Evolutionary conservation across 2,329 filamentous ascomycete genomes (phyloP).

Genomic region (Thielaviopsis musarum): DNA sequence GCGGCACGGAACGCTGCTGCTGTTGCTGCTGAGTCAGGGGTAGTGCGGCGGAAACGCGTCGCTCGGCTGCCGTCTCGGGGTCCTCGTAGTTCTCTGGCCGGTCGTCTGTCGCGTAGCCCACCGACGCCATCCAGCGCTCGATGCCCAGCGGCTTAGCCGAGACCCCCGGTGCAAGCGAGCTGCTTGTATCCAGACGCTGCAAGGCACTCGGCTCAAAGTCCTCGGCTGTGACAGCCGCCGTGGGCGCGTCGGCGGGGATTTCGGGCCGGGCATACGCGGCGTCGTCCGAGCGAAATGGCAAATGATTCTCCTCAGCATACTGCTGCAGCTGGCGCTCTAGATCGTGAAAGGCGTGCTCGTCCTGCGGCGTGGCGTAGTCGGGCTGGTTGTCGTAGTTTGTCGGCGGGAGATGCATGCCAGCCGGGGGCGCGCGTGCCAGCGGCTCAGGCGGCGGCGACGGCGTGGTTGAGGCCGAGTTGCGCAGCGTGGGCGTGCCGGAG

Average conservation of each 20-base stretch:
- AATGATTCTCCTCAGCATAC: neutral
- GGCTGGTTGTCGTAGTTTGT: neutral
- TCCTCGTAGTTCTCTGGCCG: neutral
- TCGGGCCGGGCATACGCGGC: neutral
- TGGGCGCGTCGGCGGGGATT: neutral
- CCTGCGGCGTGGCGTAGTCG: neutral
- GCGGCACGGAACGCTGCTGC: neutral
- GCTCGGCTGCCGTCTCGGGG: neutral
- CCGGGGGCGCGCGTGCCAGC: too few species aligned
- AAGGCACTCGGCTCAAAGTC: neutral
- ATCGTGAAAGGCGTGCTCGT: neutral
- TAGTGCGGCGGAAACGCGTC: neutral
- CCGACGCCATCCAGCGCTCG: slow-evolving; percentile 8
- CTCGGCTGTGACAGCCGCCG: neutral
- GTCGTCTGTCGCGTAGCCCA: slow-evolving; percentile 1
- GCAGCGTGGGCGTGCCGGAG: slow-evolving; percentile 3
- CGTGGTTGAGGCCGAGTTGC: slow-evolving; percentile 5
- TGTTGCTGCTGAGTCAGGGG: neutral
- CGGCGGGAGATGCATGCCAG: too few species aligned
- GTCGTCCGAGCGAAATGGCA: slow-evolving; percentile 5
- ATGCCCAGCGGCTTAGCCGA: slow-evolving; percentile 1
- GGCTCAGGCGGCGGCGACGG: slow-evolving; percentile 1
- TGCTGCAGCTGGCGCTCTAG: slow-evolving; percentile 1
- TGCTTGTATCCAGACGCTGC: neutral
- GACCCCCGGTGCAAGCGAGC: neutral